phyloP scores from a whole-genome alignment of 768 basidiomycete genomes.

The Coprinellus aureogranulatus region DNA sequence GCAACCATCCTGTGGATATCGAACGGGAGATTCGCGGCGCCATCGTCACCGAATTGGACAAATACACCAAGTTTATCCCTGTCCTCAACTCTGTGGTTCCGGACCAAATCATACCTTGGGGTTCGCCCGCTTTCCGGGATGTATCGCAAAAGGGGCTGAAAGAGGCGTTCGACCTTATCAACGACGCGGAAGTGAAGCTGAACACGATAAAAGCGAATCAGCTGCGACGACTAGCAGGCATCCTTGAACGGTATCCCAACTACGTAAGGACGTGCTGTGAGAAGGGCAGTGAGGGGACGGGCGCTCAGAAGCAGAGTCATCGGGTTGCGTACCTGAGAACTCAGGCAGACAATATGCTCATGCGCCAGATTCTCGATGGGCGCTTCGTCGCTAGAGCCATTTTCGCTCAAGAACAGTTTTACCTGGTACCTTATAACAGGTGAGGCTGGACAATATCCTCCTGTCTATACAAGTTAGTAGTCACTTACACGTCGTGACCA shows the following conservation, averaged over 20 bases:
- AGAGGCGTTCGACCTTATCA: constrained; percentile 16
- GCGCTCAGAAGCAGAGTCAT: constrained; percentile 17
- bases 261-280: constrained; percentile 14
- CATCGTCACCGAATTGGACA: constrained; percentile 11
- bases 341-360: constrained; percentile 14
- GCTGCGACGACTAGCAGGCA: constrained; percentile 18
- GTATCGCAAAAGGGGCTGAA: neutral
- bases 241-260: constrained; percentile 17
- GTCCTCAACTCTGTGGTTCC: constrained; percentile 4
- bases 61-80: constrained; percentile 12
- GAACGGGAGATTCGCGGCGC: constrained; percentile 4
- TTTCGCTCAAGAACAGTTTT: constrained; percentile 18
- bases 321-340: constrained; percentile 10
- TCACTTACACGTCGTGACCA: neutral
- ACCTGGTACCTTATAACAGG: constrained; percentile 26
- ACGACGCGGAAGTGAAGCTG: constrained; percentile 18
- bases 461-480: neutral
- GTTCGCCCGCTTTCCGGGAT: constrained; percentile 14
- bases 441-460: neutral
- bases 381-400: constrained; percentile 13
- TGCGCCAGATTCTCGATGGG: constrained; percentile 15
- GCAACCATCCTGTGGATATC: neutral
- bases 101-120: too few species aligned
- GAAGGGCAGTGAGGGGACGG: constrained; percentile 9
- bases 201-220: constrained; percentile 20